Percentiles rank a stretch among this genome's conserved stretches.
These are phyloP conservation scores for Neonectria magnoliae DNA, from an alignment of 2,329 filamentous ascomycete genomes.

Conservation along the genomic window DNA sequence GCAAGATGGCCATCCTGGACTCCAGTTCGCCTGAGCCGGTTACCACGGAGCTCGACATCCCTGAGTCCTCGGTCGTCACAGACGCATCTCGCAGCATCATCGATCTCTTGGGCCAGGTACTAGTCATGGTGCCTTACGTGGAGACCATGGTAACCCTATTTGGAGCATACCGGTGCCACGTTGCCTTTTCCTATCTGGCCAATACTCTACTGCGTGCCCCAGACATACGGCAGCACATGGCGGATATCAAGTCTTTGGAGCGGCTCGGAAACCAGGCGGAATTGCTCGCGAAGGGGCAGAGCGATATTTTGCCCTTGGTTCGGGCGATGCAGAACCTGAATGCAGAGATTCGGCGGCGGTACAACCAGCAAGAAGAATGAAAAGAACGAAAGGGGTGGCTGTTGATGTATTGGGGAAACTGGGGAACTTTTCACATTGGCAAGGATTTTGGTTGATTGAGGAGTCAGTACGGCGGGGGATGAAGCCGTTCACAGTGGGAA, in stretches of 20 bases:
- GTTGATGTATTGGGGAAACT: background rate
- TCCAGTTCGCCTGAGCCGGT: slow-evolving; percentile 41
- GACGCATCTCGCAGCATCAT: slow-evolving; percentile 40
- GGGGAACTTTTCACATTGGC: too few relatives aligned
- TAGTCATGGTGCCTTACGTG: slow-evolving; percentile 36
- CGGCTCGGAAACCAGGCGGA: slow-evolving; percentile 28
- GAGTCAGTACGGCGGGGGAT: too few relatives aligned
- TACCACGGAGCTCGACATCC: slow-evolving; percentile 42
- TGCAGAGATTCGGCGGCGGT: slow-evolving; percentile 35
- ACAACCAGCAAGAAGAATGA: background rate
- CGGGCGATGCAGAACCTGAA: slow-evolving; percentile 41
- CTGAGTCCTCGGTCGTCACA: slow-evolving; percentile 43
- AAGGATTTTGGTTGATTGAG: too few relatives aligned
- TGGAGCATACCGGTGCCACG: slow-evolving; percentile 43
- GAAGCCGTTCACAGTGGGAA: too few relatives aligned
- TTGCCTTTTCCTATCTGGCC: slow-evolving; percentile 43
- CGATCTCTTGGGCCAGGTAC: slow-evolving; percentile 28
- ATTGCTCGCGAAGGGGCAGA: slow-evolving; percentile 33
- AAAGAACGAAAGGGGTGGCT: background rate
- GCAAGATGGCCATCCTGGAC: slow-evolving; percentile 43
- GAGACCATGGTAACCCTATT: slow-evolving; percentile 39
- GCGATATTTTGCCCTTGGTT: slow-evolving; percentile 41
- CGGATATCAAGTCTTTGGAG: slow-evolving; percentile 37
- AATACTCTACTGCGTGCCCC: slow-evolving; percentile 35
- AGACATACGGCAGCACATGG: slow-evolving; percentile 25